phyloP scores from a whole-genome alignment of 2,329 filamentous ascomycete species.

The Verticillium albo-atrum region DNA sequence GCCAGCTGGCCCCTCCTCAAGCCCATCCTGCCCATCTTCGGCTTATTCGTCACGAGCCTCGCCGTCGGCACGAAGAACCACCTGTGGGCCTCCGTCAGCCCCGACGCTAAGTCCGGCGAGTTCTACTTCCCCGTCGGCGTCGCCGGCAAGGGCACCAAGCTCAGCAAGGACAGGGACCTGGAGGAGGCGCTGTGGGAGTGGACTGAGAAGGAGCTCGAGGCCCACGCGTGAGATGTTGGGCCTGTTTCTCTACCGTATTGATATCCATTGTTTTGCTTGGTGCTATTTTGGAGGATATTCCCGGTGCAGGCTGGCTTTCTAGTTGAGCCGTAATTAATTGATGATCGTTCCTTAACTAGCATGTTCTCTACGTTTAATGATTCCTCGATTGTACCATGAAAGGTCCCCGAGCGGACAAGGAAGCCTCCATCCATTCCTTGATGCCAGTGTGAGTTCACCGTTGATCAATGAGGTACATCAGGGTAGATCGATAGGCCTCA shows the following conservation, averaged over 20 bases:
- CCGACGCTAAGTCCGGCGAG: conserved; percentile 18
- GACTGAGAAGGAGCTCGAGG: conserved; percentile 26
- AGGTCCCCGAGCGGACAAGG: too few species aligned
- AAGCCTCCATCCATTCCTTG: too few species aligned
- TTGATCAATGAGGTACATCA: too few species aligned
- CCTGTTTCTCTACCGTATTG: background rate
- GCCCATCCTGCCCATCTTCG: background rate
- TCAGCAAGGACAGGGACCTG: conserved; percentile 15
- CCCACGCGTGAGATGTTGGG: conserved; percentile 1
- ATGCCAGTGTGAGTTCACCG: too few species aligned
- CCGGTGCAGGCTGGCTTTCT: too few species aligned
- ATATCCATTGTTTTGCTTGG: background rate
- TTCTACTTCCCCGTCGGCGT: conserved; percentile 29
- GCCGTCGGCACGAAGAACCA: conserved; percentile 21
- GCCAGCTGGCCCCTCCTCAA: conserved; percentile 5
- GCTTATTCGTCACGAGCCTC: conserved; percentile 1
- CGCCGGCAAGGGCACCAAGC: conserved; percentile 14
- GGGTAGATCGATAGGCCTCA: too few species aligned
- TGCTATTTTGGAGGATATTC: too few species aligned
- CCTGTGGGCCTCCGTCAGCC: conserved; percentile 24
- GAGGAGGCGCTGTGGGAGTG: conserved; percentile 26
- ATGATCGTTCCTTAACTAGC: too few species aligned
- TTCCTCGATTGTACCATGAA: too few species aligned
- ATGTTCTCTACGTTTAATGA: too few species aligned
- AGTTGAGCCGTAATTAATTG: too few species aligned